Base-by-base conservation (phyloP, 129 eudicot genomes). In the Ambrosia trifida region DNA sequence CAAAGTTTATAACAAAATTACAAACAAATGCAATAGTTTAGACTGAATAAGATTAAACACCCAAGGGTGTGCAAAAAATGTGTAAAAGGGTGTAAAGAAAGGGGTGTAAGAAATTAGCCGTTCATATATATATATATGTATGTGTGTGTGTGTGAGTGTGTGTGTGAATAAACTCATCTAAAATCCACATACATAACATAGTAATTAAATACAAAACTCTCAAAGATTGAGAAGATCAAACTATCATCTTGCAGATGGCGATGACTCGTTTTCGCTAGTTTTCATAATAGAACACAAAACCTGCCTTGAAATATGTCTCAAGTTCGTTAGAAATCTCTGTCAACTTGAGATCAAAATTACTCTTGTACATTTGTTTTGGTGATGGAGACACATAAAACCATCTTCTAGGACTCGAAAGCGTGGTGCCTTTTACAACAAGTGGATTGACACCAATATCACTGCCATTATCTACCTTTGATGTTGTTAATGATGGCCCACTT, bases 341-440 rank as follows among this genome's bases (percentile, higher is more conserved):
- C 69, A 92, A 78, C 81, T 89, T 89, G 32, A 89, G 85, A 79
- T 92, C 98, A 36, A 93, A 93, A 20, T 79, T 86, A 75, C 88
- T 87, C 75, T 70, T 89, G 11, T 92, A 85, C 75, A 50, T 83
- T 11, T 81, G 89, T 71, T 88, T 84, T 51, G 83, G 44, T 78
- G 89, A 80, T 53, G 96, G 91, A 32, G 96, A 92, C 47, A 76
- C 75, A 13, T 96, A 89, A 76, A 89, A 77, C 38, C 98, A 81
- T 63, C 96, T 80, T 79, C 96, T 87, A 75, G 98, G 96, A 71
- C 97, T 91, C 38, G 93, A 85, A 45, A 86, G 70, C n/a, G n/a
- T n/a, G 61, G 17, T 66, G 36, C 72, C 80, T 65, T 77, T 77
- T 38, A 85, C 19, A 19, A 81, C 80, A 17, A 83, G 79, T 72